Evolutionary conservation across 768 basidiomycete genomes (phyloP).

Genomic region (Hygrocybe punicea): DNA sequence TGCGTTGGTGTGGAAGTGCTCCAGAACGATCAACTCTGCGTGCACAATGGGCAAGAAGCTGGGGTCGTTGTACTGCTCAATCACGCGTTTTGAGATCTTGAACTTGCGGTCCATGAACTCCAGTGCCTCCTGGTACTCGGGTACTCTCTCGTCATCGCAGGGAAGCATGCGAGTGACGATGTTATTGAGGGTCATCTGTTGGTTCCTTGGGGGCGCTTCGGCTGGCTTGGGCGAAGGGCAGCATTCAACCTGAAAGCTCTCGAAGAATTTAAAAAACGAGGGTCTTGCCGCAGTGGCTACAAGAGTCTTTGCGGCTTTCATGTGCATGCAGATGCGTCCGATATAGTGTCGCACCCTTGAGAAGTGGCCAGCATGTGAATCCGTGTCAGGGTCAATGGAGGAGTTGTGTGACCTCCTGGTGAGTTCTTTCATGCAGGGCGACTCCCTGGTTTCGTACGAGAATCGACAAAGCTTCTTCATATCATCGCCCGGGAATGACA

Average conservation of each 20-base stretch:
- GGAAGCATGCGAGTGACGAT: background rate
- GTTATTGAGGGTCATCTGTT: background rate
- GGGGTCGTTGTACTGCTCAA: background rate
- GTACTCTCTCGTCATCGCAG: background rate
- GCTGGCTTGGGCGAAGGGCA: background rate
- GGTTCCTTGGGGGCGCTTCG: background rate
- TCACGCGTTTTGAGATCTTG: background rate
- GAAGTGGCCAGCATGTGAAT: background rate
- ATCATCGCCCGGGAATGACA: background rate
- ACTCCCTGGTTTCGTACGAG: background rate
- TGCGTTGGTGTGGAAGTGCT: background rate
- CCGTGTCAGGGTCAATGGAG: background rate
- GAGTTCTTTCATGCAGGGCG: background rate
- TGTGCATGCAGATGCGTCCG: background rate
- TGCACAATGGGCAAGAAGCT: slow-evolving; percentile 1
- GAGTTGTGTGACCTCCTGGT: background rate
- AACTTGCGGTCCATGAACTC: background rate
- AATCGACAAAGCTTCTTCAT: slow-evolving; percentile 1
- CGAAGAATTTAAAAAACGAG: background rate
- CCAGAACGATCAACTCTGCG: background rate
- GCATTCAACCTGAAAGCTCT: background rate
- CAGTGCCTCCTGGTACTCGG: background rate
- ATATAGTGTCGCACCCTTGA: slow-evolving; percentile 1
- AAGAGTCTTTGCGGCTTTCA: slow-evolving; percentile 1
- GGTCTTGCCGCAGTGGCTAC: background rate